Base-by-base conservation (phyloP, 208 protist genomes). In the Leishmania guyanensis region DNA sequence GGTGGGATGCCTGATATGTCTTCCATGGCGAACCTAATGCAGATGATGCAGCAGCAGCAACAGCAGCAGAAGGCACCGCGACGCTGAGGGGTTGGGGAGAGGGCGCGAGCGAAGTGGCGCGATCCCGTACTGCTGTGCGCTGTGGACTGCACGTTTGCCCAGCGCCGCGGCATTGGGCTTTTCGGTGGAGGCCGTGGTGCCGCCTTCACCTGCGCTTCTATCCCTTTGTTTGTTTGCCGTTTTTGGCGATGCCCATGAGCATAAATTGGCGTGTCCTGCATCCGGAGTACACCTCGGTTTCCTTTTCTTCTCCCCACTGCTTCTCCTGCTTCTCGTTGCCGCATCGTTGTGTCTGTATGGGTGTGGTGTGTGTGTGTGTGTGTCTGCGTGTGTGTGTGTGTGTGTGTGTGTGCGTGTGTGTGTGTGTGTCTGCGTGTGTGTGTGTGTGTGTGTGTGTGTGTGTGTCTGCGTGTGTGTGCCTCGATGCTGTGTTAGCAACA, bases 11-110 rank as follows among this genome's bases (percentile, higher is more conserved):
- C 88, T n/a, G 88, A 91, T 78, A 89, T 93, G 83, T 74, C 83
- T 76, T 76, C 79, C 9, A 86, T 93, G 86, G 75, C 81, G 54
- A 88, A 91, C 54, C 90, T 91, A 87, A 91, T 92, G 90, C 86
- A 89, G 75, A 87, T 84, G 82, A 86, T 91, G 86, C 84, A 89
- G 76, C 33, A 78, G 75, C 54, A 66, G 86, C 84, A 89, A 68
- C 33, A 78, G 75, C 54, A 66, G 60, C 82, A 74, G 51, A 80
- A 79, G 71, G 50, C 56, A 39, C 78, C 80, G 65, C 73, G 81
- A 9, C 75, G 77, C 3, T 86, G 48, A 80, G 51, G 5, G 36
- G 6, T 39, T 4, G 26, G 22, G 60, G 56, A 54, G 48, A 36
- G 46, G 22, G n/a, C 3, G 48, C 48, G 70, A 75, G 14, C 17